Percentiles rank a stretch among this genome's conserved stretches.
phyloP scores from a whole-genome alignment of 176 grass and related monocot species.

The maize (Zea mays) region DNA sequence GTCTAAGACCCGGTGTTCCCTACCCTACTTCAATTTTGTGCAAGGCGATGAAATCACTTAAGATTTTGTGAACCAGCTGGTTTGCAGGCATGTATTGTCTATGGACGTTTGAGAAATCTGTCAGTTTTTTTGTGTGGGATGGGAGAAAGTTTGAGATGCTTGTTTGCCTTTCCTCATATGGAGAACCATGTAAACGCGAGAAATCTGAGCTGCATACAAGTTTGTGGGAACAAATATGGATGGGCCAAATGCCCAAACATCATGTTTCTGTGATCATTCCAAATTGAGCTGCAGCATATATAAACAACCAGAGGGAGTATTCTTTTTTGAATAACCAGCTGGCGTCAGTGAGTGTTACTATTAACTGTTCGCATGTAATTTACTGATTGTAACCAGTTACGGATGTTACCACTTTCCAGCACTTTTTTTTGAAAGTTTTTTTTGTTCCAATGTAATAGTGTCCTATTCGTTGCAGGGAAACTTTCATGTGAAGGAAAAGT shows the following conservation, averaged over 20 bases:
- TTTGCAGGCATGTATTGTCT: background rate
- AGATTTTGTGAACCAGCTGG: background rate
- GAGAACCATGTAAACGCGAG: background rate
- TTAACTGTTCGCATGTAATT: conserved; percentile 19
- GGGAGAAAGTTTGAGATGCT: background rate
- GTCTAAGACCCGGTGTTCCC: background rate
- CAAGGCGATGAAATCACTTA: no score
- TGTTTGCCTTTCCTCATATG: background rate
- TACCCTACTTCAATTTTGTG: background rate
- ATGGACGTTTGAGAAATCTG: background rate
- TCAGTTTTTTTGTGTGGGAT: background rate
- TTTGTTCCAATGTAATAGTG: background rate
- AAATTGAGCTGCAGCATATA: background rate
- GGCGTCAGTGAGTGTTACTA: background rate
- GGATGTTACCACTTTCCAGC: background rate
- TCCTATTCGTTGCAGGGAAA: conserved; percentile 53
- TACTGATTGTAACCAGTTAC: conserved; percentile 10
- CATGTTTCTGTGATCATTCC: background rate
- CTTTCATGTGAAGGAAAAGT: conserved; percentile 84
- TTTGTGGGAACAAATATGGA: background rate
- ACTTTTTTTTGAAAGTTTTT: background rate
- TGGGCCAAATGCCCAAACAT: background rate
- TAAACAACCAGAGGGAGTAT: background rate
- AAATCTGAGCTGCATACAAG: background rate
- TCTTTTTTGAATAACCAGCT: background rate